phyloP scores from a whole-genome alignment of 2,329 filamentous ascomycete genomes.

The Neofusicoccum ribis region DNA sequence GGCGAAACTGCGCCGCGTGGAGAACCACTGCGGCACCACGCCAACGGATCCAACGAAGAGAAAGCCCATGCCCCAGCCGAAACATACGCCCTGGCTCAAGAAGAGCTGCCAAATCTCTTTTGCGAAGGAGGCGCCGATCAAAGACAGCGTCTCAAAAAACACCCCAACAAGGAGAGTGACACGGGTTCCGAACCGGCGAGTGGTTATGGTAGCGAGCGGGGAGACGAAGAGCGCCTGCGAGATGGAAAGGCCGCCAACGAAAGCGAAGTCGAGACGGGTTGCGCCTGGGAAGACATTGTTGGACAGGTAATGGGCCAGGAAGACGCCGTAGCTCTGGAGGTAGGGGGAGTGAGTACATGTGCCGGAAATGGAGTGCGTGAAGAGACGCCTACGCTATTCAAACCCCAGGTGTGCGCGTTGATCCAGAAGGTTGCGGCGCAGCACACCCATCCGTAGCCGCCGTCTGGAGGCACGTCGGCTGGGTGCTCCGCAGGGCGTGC shows the following conservation, averaged over 20 bases:
- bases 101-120: conserved; percentile 72
- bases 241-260: conserved; percentile 72
- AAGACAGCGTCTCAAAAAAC: conserved; percentile 61
- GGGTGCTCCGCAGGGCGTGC: neutral
- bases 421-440: conserved; percentile 47
- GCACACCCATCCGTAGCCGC: conserved; percentile 63
- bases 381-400: conserved; percentile 37
- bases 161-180: conserved; percentile 65
- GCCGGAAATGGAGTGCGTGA: neutral
- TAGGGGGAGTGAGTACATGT: neutral
- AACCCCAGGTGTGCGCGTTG: conserved; percentile 51
- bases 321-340: conserved; percentile 65
- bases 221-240: conserved; percentile 67
- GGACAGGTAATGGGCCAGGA: conserved; percentile 73
- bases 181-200: conserved; percentile 63
- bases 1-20: conserved; percentile 65
- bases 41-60: conserved; percentile 69
- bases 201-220: conserved; percentile 64
- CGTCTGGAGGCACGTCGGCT: conserved; percentile 50
- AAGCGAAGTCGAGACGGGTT: conserved; percentile 68
- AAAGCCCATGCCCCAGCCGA: conserved; percentile 78
- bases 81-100: conserved; percentile 71
- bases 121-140: conserved; percentile 71
- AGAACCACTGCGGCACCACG: conserved; percentile 75
- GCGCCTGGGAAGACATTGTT: conserved; percentile 64